A percentile compares a stretch with the other conserved stretches of the same genome.
Evolutionary conservation across 306 rosid species (phyloP).

Genomic region (Vigna hirtella): DNA sequence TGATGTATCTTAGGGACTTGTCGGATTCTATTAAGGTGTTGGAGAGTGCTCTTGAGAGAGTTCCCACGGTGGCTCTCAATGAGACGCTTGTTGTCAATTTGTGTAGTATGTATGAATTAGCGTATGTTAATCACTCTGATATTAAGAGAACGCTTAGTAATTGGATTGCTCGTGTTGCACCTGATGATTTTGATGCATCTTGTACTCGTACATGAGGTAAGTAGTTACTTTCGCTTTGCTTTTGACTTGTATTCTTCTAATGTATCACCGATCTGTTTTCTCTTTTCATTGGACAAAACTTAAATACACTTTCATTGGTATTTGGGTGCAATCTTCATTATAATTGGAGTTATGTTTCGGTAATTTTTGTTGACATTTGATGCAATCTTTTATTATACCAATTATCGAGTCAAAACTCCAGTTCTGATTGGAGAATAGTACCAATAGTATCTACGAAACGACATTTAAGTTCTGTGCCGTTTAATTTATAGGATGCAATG

Average conservation of each 20-base stretch:
- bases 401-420: not conserved
- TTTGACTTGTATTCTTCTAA: slow-evolving; percentile 33
- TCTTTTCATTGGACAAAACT: not conserved
- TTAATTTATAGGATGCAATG: slow-evolving; percentile 6
- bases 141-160: slow-evolving; percentile 84
- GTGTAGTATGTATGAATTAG: slow-evolving; percentile 98
- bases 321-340: not conserved
- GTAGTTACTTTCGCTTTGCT: slow-evolving; percentile 39
- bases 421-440: not conserved
- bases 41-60: slow-evolving; percentile 88
- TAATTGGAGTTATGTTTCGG: not conserved
- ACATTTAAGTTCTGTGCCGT: not conserved
- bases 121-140: slow-evolving; percentile 93
- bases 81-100: slow-evolving; percentile 86
- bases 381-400: not conserved
- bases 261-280: slow-evolving; percentile 35
- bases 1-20: slow-evolving; percentile 93
- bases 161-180: slow-evolving; percentile 97
- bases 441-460: not conserved
- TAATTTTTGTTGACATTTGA: not conserved
- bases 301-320: not conserved
- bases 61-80: slow-evolving; percentile 84
- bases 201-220: slow-evolving; percentile 82
- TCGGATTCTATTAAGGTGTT: slow-evolving; percentile 91
- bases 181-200: slow-evolving; percentile 88